Evolutionary conservation across 2,329 filamentous ascomycete species (phyloP).

Genomic region (Colletotrichum sp.): DNA sequence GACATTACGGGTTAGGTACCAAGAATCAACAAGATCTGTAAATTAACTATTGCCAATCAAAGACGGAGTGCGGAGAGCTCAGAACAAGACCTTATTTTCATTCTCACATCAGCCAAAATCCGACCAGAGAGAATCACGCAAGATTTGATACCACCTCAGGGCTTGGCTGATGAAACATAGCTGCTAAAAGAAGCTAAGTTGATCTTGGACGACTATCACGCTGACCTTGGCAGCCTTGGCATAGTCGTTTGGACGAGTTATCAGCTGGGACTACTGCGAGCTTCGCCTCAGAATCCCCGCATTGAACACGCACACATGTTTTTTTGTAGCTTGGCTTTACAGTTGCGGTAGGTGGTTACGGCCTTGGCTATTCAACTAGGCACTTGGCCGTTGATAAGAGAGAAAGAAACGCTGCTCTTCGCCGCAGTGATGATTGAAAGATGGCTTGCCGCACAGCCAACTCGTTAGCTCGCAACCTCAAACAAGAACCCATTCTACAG

Average conservation of each 20-base stretch:
- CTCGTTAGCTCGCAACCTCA: background rate
- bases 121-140: background rate
- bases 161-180: background rate
- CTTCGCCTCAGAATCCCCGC: background rate
- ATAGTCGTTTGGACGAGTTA: background rate
- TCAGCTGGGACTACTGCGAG: background rate
- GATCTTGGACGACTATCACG: background rate
- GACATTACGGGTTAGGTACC: background rate
- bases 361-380: background rate
- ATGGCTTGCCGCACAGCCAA: background rate
- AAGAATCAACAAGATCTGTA: background rate
- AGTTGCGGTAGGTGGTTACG: background rate
- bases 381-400: background rate
- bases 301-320: background rate
- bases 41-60: background rate
- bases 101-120: background rate
- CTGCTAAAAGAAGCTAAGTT: conserved; percentile 1
- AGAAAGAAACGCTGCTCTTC: background rate
- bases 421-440: background rate
- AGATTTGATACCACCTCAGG: background rate
- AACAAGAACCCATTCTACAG: background rate
- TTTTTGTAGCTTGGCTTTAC: background rate
- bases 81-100: background rate
- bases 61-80: background rate
- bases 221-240: background rate